Base-by-base conservation (phyloP, 2,329 filamentous ascomycete genomes). In the Arthrobotrys sinensis region DNA sequence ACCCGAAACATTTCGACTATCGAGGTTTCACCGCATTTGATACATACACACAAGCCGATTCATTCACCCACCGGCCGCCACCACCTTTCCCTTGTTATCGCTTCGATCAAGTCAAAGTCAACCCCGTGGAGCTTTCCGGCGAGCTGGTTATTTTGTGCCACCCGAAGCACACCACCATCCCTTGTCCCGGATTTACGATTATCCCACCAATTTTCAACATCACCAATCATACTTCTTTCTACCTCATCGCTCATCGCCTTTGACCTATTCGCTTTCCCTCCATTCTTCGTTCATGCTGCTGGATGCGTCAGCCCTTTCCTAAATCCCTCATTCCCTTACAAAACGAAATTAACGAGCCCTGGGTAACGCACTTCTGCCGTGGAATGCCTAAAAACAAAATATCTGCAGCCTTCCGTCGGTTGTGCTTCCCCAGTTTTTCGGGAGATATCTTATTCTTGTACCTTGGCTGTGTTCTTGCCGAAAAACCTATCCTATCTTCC, bases 1-100 rank as follows among this genome's bases (percentile, higher is more conserved):
- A 71, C 60, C 48, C 73, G 66, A 71, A 77, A 77, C 73, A 77
- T 50, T 71, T 77, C 73, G 66, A 77, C 52, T 77, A 66, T 71
- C 73, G 50, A 66, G 66, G 66, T 77, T 66, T 57, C 73, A 77
- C 73, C 45, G 34, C 66, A 66, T 70, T 63, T 52, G 34, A 77
- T 57, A 70, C 21, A 53, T 68, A 62, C 24, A 16, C 12, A 63
- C 12, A 19, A 10, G 67, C 28, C 40, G 50, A 1, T 55, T 19
- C 50, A 60, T 65, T 28, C 60, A 45, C 28, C 24, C 57, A 57
- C 46, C 6, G 38, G 16, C 52, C 48, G 46, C 71, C 71, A 52
- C 48, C 62, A n/a, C 8, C 34, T 43, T 63, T 66, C n/a, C 65
- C 21, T 45, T 34, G 36, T 4, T 52, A 24, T 36, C 16, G 19